A percentile compares a stretch with the other conserved stretches of the same genome.
Conservation (phyloP, 129 eudicot genomes). For the Escallonia rubra region DNA sequence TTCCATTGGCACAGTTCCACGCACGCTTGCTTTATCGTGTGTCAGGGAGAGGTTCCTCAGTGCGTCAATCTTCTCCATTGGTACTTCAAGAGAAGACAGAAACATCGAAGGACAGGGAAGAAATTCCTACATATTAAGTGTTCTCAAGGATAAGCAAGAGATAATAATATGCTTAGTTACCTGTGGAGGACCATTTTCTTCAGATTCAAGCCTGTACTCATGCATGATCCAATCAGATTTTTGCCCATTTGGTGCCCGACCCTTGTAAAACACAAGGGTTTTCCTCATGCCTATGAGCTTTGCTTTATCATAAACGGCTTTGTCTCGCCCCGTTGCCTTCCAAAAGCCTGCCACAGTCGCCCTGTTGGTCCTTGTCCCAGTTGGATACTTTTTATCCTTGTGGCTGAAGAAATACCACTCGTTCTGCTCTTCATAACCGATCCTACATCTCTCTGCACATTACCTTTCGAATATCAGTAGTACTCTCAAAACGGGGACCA, state of each 20-base stretch:
- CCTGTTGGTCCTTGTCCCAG: conserved; percentile 87
- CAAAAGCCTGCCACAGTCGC: conserved; percentile 94
- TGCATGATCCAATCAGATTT: conserved; percentile 98
- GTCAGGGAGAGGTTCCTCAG: no score
- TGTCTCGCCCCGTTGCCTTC: conserved; percentile 95
- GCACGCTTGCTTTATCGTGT: no score
- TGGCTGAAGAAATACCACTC: conserved; percentile 95
- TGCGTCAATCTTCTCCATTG: no score
- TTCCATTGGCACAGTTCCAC: no score
- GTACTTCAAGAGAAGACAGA: neutral
- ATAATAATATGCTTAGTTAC: conserved; percentile 14
- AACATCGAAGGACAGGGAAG: neutral
- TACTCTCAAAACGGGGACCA: no score
- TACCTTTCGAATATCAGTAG: no score
- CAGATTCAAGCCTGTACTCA: conserved; percentile 85
- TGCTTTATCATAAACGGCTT: conserved; percentile 64
- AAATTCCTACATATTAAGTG: neutral
- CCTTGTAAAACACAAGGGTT: conserved; percentile 93
- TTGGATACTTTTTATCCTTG: conserved; percentile 88
- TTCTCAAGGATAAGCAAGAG: neutral
- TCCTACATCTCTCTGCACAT: conserved; percentile 67
- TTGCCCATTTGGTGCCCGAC: conserved; percentile 91
- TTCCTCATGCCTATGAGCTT: conserved; percentile 92
- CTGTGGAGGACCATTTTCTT: conserved; percentile 87
- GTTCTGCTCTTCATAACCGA: conserved; percentile 81